A percentile compares a stretch with the other conserved stretches of the same genome.
Conservation (phyloP, 106 monocot species). For the Platanthera guangdongensis region DNA sequence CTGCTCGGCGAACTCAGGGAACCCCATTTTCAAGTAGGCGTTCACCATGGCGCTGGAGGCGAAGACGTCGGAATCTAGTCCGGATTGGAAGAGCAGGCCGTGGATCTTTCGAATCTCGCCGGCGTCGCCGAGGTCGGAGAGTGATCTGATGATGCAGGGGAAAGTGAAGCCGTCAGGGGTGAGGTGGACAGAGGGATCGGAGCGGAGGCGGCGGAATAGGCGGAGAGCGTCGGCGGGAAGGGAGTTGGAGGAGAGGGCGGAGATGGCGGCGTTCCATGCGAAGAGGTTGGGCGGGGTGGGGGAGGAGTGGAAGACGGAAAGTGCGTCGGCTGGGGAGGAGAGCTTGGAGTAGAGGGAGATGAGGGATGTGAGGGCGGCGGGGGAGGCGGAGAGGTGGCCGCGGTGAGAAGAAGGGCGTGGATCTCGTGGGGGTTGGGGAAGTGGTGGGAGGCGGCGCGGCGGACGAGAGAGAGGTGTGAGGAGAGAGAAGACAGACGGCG, state of each 20-base stretch:
- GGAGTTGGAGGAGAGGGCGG: slow-evolving; percentile 38
- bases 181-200: not conserved
- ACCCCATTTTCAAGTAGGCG: slow-evolving; percentile 30
- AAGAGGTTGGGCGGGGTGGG: slow-evolving; percentile 28
- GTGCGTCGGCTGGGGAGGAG: slow-evolving; percentile 24
- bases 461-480: not conserved
- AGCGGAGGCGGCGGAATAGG: slow-evolving; percentile 27
- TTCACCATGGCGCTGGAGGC: slow-evolving; percentile 47
- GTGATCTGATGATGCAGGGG: slow-evolving; percentile 48
- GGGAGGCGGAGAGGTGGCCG: slow-evolving; percentile 38
- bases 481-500: not conserved
- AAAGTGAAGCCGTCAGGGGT: slow-evolving; percentile 58
- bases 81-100: slow-evolving; percentile 23
- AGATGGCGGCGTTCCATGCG: slow-evolving; percentile 43
- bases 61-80: slow-evolving; percentile 37
- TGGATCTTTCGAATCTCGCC: slow-evolving; percentile 18
- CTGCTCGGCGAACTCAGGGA: slow-evolving; percentile 21
- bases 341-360: slow-evolving; percentile 54
- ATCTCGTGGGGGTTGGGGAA: slow-evolving; percentile 16
- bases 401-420: slow-evolving; percentile 29
- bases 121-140: slow-evolving; percentile 18
- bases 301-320: slow-evolving; percentile 28
- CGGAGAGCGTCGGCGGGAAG: slow-evolving; percentile 24
- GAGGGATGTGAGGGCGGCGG: slow-evolving; percentile 44
- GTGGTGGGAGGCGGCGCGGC: slow-evolving; percentile 7